These are phyloP conservation scores for Malassezia psittaci DNA, from an alignment of 1,284 basidiomycete genomes.

Conservation along the genomic window DNA sequence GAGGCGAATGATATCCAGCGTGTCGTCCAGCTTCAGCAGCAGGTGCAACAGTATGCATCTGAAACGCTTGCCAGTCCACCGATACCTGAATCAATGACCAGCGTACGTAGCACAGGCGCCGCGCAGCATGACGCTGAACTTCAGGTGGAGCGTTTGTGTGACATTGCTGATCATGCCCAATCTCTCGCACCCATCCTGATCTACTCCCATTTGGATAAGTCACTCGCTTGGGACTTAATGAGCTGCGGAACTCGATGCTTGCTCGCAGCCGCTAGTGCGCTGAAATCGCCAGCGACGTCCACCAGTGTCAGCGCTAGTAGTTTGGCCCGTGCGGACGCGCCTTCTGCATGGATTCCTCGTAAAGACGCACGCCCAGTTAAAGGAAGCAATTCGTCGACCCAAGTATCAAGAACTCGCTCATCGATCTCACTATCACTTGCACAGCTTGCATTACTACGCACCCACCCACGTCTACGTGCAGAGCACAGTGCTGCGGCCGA, in stretches of 20 bases:
- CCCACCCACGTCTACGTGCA: not conserved
- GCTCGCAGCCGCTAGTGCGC: slow-evolving; percentile 3
- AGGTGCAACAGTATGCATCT: not conserved
- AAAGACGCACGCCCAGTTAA: not conserved
- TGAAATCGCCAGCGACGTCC: not conserved
- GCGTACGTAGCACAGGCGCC: slow-evolving; percentile 8
- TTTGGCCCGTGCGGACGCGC: not conserved
- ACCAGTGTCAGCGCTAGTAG: not conserved
- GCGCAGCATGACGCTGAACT: not conserved
- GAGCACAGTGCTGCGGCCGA: not conserved
- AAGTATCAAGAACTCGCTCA: slow-evolving; percentile 7
- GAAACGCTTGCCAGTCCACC: slow-evolving; percentile 2
- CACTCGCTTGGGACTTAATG: slow-evolving; percentile 1
- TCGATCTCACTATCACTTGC: slow-evolving; percentile 12
- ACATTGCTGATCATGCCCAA: slow-evolving; percentile 14
- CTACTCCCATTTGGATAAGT: not conserved
- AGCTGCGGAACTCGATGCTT: slow-evolving; percentile 8
- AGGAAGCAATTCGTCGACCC: slow-evolving; percentile 4
- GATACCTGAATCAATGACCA: slow-evolving; percentile 11
- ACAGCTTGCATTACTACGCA: slow-evolving; percentile 4
- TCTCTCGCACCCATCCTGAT: slow-evolving; percentile 1
- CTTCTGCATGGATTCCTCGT: not conserved
- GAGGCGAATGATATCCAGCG: not conserved
- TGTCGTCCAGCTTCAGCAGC: not conserved
- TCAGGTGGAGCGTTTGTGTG: slow-evolving; percentile 1